These are phyloP conservation scores for Aspergillus hancockii DNA, from an alignment of 495 filamentous ascomycete genomes.

Conservation along the genomic window DNA sequence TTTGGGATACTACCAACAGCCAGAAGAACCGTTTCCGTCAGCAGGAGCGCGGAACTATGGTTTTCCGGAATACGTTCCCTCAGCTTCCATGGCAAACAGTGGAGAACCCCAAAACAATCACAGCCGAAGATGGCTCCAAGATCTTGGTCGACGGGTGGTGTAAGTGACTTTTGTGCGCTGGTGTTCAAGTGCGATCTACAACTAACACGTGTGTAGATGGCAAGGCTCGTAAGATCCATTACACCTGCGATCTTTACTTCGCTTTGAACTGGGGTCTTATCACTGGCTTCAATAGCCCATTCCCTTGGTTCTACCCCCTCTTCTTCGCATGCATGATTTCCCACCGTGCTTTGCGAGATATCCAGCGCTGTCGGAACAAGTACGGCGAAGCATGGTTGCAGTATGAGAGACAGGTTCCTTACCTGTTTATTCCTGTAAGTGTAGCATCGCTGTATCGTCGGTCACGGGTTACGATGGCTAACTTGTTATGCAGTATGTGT, in stretches of 20 bases:
- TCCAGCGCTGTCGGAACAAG: constrained; percentile 77
- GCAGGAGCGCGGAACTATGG: constrained; percentile 71
- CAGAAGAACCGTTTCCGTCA: constrained; percentile 96
- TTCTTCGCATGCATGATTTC: constrained; percentile 93
- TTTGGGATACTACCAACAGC: constrained; percentile 88
- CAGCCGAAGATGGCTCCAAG: constrained; percentile 72
- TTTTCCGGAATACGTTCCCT: constrained; percentile 83
- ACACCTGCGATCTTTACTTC: constrained; percentile 87
- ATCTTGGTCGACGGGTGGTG: constrained; percentile 92
- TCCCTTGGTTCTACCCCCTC: constrained; percentile 95
- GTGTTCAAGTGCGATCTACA: not conserved
- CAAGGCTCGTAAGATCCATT: constrained; percentile 92
- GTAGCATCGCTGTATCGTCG: not conserved
- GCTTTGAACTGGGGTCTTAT: constrained; percentile 63
- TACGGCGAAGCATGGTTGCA: constrained; percentile 92
- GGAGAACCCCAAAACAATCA: constrained; percentile 84
- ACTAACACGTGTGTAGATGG: constrained; percentile 49
- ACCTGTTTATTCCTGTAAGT: constrained; percentile 95
- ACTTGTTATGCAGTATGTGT: constrained; percentile 16
- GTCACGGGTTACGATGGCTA: not conserved
- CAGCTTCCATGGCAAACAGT: constrained; percentile 87
- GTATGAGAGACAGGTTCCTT: constrained; percentile 86
- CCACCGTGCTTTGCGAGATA: constrained; percentile 85
- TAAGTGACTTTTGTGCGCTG: constrained; percentile 36
- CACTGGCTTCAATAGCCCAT: constrained; percentile 72